Conservation (phyloP, 2,329 filamentous ascomycete genomes). For the Mycosphaerella sp. region DNA sequence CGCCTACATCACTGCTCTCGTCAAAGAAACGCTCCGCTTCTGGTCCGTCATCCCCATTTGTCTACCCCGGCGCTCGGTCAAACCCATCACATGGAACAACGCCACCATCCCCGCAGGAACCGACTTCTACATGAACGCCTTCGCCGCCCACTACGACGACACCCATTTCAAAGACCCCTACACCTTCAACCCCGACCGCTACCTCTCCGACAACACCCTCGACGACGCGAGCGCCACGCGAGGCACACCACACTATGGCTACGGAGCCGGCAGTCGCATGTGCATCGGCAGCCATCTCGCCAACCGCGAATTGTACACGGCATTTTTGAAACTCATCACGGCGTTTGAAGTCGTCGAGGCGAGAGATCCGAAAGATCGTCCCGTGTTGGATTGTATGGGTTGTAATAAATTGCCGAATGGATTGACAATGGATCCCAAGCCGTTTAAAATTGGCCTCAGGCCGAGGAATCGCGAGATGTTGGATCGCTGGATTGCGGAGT, state of each 20-base stretch:
- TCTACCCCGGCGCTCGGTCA: constrained; percentile 64
- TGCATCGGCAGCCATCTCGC: constrained; percentile 38
- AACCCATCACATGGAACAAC: constrained; percentile 63
- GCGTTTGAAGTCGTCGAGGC: constrained; percentile 44
- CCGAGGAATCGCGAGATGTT: constrained; percentile 38
- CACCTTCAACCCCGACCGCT: constrained; percentile 64
- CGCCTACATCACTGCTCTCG: constrained; percentile 68
- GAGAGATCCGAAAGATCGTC: constrained; percentile 35
- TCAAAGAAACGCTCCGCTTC: constrained; percentile 71
- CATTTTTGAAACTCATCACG: constrained; percentile 44
- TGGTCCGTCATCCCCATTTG: constrained; percentile 76
- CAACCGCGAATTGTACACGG: constrained; percentile 40
- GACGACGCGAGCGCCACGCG: constrained; percentile 34
- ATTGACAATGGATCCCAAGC: constrained; percentile 46
- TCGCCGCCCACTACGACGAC: constrained; percentile 66
- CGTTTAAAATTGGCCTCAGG: constrained; percentile 45
- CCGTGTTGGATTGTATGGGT: constrained; percentile 41
- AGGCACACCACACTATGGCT: constrained; percentile 46
- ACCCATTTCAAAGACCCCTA: constrained; percentile 59
- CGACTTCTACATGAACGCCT: constrained; percentile 75
- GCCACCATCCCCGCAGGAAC: constrained; percentile 65
- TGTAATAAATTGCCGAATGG: constrained; percentile 44
- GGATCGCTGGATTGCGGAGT: constrained; percentile 44
- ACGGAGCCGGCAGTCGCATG: constrained; percentile 41
- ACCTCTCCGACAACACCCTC: constrained; percentile 48